Percentiles rank a stretch among this genome's conserved stretches.
Conservation (phyloP, 768 basidiomycete species). For the Clitopilus passeckerianus region DNA sequence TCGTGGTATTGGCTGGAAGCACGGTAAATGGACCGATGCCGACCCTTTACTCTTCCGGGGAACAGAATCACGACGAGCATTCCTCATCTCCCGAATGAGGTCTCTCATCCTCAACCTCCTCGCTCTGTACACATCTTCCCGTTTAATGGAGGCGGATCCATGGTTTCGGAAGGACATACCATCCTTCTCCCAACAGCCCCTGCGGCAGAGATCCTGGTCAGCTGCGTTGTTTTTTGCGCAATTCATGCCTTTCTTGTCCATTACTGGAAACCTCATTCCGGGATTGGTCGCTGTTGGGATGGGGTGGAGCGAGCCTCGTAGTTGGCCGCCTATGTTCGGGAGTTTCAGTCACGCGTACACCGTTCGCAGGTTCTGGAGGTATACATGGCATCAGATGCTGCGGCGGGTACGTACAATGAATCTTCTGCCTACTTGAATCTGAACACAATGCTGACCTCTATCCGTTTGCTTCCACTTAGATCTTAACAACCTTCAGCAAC, state of each 20-base stretch:
- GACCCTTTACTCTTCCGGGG: neutral
- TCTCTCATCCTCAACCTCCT: neutral
- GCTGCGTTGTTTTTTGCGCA: neutral
- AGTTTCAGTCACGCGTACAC: neutral
- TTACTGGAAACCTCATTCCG: neutral
- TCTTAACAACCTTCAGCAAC: neutral
- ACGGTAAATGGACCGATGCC: neutral
- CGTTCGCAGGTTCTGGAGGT: neutral
- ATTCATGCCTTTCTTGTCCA: neutral
- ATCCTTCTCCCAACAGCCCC: neutral
- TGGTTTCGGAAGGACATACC: neutral
- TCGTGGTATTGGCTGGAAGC: neutral
- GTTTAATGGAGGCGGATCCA: neutral
- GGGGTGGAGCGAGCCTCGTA: neutral
- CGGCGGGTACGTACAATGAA: no score
- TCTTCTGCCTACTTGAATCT: no score
- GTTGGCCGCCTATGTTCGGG: neutral
- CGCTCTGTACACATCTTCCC: neutral
- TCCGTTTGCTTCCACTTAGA: neutral
- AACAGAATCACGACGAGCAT: neutral
- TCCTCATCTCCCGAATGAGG: neutral
- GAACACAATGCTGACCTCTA: no score
- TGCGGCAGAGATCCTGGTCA: neutral
- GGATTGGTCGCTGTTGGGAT: neutral
- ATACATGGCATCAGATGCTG: neutral